Conservation (phyloP, 192 early-diverging fungal species). For the Rhizophagus sp. region DNA sequence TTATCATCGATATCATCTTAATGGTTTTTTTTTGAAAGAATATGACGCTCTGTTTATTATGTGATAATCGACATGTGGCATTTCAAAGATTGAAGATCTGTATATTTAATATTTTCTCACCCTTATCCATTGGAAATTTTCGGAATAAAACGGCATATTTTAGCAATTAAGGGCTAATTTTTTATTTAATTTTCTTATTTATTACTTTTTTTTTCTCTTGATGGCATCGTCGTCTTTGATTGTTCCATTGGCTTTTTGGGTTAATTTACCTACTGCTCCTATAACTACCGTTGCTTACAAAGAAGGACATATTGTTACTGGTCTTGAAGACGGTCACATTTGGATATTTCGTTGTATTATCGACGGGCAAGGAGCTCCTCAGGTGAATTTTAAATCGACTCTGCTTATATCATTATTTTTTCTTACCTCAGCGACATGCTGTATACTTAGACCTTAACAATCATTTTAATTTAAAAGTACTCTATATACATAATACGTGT, state of each 20-base stretch:
- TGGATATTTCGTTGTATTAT: constrained; percentile 46
- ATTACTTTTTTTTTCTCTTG: not conserved
- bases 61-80: not conserved
- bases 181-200: not conserved
- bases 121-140: not conserved
- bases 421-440: too few species aligned
- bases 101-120: not conserved
- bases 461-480: too few species aligned
- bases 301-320: constrained; percentile 46
- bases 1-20: too few species aligned
- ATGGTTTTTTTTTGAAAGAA: not conserved
- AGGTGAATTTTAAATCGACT: not conserved
- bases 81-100: not conserved
- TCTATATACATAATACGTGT: too few species aligned
- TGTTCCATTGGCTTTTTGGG: constrained; percentile 54
- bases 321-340: constrained; percentile 55
- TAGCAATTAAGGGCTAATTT: too few species aligned
- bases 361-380: not conserved
- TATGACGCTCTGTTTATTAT: not conserved
- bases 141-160: too few species aligned
- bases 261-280: constrained; percentile 36
- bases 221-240: constrained; percentile 54
- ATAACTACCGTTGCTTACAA: constrained; percentile 42
- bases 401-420: not conserved
- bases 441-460: too few species aligned